Percentiles rank a stretch among this genome's conserved stretches.
Evolutionary conservation across 495 filamentous ascomycete species (phyloP).

Genomic region (Penicillium paradoxum): DNA sequence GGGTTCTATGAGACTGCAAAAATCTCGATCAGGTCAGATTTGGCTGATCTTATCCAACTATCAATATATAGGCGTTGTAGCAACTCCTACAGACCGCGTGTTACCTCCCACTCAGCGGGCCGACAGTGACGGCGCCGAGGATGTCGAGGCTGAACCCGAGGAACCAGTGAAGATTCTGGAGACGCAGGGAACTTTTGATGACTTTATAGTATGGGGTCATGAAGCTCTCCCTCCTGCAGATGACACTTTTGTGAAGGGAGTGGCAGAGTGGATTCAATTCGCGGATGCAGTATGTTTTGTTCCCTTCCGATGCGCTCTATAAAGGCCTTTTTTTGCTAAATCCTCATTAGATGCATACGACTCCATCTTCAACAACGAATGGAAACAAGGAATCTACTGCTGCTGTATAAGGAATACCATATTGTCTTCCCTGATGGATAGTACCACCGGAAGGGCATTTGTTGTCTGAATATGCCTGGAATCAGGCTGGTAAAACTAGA

Average conservation of each 20-base stretch:
- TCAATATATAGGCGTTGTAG: conserved; percentile 33
- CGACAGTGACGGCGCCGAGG: conserved; percentile 42
- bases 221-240: conserved; percentile 63
- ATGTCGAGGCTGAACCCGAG: conserved; percentile 31
- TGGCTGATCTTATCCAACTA: not conserved
- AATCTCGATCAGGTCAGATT: too few species aligned
- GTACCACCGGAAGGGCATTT: too few species aligned
- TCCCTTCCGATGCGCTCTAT: not conserved
- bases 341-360: conserved; percentile 32
- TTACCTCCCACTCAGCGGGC: conserved; percentile 21
- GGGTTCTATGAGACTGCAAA: not conserved
- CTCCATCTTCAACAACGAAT: not conserved
- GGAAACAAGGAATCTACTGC: not conserved
- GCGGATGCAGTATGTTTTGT: conserved; percentile 53
- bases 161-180: conserved; percentile 57
- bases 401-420: too few species aligned
- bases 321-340: not conserved
- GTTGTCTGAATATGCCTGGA: too few species aligned
- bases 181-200: conserved; percentile 64
- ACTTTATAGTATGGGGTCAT: conserved; percentile 81
- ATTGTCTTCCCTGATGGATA: too few species aligned
- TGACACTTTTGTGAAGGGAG: conserved; percentile 60
- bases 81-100: conserved; percentile 33
- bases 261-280: conserved; percentile 82
- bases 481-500: too few species aligned